Evolutionary conservation across 2,329 filamentous ascomycete genomes (phyloP), one percentile per base, ranked within the genome.

Genomic region (Chaetomium olivaceum): DNA sequence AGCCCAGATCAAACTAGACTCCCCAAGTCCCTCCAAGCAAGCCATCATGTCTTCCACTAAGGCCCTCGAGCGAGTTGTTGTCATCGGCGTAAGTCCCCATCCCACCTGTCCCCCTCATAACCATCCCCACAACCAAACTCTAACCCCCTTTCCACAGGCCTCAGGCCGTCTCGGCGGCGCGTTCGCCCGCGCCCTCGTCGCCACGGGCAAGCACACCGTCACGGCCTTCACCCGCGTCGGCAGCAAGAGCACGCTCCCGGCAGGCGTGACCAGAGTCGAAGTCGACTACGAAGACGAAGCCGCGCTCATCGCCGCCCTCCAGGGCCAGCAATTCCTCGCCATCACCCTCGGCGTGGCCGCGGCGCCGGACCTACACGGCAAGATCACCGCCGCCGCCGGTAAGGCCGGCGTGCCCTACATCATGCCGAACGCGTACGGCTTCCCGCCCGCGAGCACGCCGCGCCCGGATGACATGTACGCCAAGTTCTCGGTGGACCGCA

Each of bases 381-480:
- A 80, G 62, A 75, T 86, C 12, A 73, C 83, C 66, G 73, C 76
- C 12, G 85, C 84, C 0, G 84, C 85, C 0, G 80, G 77, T 25
- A 80, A 82, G 63, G 82, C 84, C 0, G 80, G 80, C 0, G 79
- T 87, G 2, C 76, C 77, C 0, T 86, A 81, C 69, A 67, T 87
- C 61, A 65, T 87, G 74, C 84, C 85, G 0, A 86, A 85, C 68
- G 73, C 72, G 3, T 83, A 75, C 69, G 75, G 76, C 9, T 71
- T 70, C 1, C 77, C 81, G 61, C 67, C 69, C 61, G 68, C 5
- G 71, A 75, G 11, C 12, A 8, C 58, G 11, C 9, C 16, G 25
- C 16, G 5, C 27, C 25, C 36, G 12, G 27, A 25, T 19, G 58
- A 68, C 63, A 65, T 76, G 25, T 71, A 71, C 33, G 71, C 69